Percentiles rank a stretch among this genome's conserved stretches.
phyloP scores from a whole-genome alignment of 2,329 filamentous ascomycete genomes.

The Colletotrichum sp. region DNA sequence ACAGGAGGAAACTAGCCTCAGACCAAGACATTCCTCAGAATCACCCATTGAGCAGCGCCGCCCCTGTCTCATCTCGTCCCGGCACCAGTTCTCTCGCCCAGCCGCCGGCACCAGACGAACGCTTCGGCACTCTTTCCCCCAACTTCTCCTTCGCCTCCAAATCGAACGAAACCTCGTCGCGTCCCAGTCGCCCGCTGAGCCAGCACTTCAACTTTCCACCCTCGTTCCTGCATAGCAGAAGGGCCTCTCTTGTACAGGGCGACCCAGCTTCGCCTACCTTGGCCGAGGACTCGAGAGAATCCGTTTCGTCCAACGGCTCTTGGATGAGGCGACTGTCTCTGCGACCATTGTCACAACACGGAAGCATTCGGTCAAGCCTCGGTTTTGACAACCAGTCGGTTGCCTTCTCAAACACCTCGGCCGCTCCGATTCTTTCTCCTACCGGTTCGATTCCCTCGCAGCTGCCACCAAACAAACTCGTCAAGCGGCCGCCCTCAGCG shows the following conservation, averaged over 20 bases:
- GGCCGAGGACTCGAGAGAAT: slow-evolving; percentile 57
- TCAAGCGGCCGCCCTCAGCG: slow-evolving; percentile 71
- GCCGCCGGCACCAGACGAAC: slow-evolving; percentile 31
- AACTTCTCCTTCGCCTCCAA: slow-evolving; percentile 24
- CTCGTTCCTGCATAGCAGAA: slow-evolving; percentile 41
- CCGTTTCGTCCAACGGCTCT: slow-evolving; percentile 66
- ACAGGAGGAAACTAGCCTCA: slow-evolving; percentile 15
- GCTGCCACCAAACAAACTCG: slow-evolving; percentile 74
- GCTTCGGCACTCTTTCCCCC: slow-evolving; percentile 20
- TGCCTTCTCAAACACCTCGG: slow-evolving; percentile 69
- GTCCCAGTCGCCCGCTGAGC: slow-evolving; percentile 34
- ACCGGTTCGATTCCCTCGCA: slow-evolving; percentile 42
- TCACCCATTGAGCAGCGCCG: slow-evolving; percentile 25
- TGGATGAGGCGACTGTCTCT: slow-evolving; percentile 77
- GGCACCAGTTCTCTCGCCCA: slow-evolving; percentile 45
- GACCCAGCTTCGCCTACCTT: slow-evolving; percentile 41
- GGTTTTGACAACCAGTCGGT: slow-evolving; percentile 70
- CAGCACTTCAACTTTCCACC: slow-evolving; percentile 42
- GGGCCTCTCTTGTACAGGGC: slow-evolving; percentile 47
- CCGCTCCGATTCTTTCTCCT: slow-evolving; percentile 64
- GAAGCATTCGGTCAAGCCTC: slow-evolving; percentile 67
- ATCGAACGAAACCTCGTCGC: slow-evolving; percentile 26
- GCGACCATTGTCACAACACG: slow-evolving; percentile 68
- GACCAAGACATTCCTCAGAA: slow-evolving; percentile 38
- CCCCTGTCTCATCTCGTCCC: slow-evolving; percentile 42